Evolutionary conservation across 164 flowering plant genomes (phyloP), one percentile per base, ranked within the genome.

Genomic region (Liriodendron chinense): DNA sequence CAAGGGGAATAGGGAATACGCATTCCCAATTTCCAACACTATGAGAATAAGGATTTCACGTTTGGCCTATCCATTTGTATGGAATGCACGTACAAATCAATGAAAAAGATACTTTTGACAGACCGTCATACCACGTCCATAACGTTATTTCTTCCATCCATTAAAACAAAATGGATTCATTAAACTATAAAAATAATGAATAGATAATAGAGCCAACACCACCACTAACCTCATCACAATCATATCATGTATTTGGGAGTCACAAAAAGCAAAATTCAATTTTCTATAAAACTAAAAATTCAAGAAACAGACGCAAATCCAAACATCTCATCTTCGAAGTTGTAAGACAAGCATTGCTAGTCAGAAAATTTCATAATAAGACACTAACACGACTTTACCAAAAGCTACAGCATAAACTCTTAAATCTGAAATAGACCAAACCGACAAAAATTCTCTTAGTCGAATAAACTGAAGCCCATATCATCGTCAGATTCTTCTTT

Each of bases 401-500:
- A 65, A 18, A 65, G 6, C 68, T 24, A 68, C 70, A 67, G 16
- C 71, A 47, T n/a, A 18, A 69, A 69, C 16, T 10, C 16, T 0
- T 14, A 14, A 53, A 12, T 16, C 59, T 3, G 3, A 53, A 53
- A 16, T 53, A 43, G 16, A 2, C 71, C 22, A 69, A 69, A 47
- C 43, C 26, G 2, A 5, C 12, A 69, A 21, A 47, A 69, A 7
- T 13, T 13, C 62, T 76, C 69, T 80, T 82, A 84, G 77, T 84
- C 87, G 48, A 84, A 84, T 71, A 82, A 71, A 62, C 85, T 80
- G 84, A 84, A 85, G 48, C 85, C 85, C 84, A 85, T 82, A 61
- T 85, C 87, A 1, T 85, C 84, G 26, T 85, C 87, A 49, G 84
- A 83, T 73, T 85, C 87, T 59, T 85, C 85, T 74, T 85, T 85